Base-by-base conservation (phyloP, 1,139 yeast genomes). In the Yueomyces sp. region DNA sequence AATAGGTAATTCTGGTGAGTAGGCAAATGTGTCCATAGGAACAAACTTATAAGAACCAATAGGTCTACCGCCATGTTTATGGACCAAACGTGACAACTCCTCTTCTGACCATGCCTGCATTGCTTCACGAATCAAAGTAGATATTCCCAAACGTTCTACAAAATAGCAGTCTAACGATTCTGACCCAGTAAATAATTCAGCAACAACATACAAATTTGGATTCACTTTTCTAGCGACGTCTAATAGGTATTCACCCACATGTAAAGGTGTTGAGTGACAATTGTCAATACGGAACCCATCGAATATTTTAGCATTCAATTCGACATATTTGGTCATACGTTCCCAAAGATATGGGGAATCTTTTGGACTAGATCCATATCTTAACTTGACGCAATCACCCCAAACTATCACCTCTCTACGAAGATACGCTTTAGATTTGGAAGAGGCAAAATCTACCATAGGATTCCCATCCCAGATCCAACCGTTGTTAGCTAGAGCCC, bases 391-490 rank as follows among this genome's bases (percentile, higher is more conserved):
- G 69, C 98, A 91, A 59, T 91, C 98, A 4, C 95, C 94, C 98
- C 98, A 91, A 30, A 89, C 86, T 52, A 91, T 87, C 19, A 91
- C 95, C 61, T 91, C 96, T 60, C 98, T 76, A 45, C 95, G 72
- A 44, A 91, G 65, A 57, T 91, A 91, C 2, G 95, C 91, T 55
- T 76, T 81, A 8, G 95, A 78, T 45, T 78, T 54, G 33, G 70
- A 64, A 1, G 95, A 83, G 0, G 97, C 98, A 70, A 89, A 91
- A 61, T 91, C 97, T 4, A 86, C 81, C 47, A 89, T 64, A 2
- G 97, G 96, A 52, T 89, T 81, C 11, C 96, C 96, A 43, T 87
- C 91, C 98, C 98, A 91, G 44, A 91, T 87, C 97, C 97, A 91
- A 38, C 98, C 98, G 57, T 91, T 91, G 58, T 91, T 91, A 4